Base-by-base conservation (phyloP, 2,329 filamentous ascomycete genomes). In the Lasiodiplodia citricola region DNA sequence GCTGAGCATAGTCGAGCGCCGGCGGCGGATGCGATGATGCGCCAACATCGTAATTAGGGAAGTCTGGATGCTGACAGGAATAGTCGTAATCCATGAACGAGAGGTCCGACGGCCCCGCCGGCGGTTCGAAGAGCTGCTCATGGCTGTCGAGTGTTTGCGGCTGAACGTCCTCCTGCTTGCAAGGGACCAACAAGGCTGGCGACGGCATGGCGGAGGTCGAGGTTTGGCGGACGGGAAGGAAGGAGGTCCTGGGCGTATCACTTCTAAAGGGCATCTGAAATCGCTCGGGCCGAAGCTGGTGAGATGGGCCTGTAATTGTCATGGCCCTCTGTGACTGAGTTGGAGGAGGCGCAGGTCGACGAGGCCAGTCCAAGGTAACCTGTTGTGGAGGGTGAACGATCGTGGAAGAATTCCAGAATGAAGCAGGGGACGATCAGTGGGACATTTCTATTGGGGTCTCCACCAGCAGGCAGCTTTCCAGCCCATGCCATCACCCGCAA, bases 281-380 rank as follows among this genome's bases (percentile, higher is more conserved):
- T 66, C 76, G 74, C 60, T 70, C 68, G 62, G 75, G 70, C 47
- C 70, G 69, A n/a, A 72, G 56, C 55, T 69, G 73, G 67, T 70
- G 74, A 70, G 75, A 73, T 71, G 77, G 75, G 66, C 72, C 72
- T 62, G 73, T 71, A 69, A 72, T 75, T 73, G 73, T 72, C 78
- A 79, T 79, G 50, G 73, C 74, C 73, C 72, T 74, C 70, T 75
- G 75, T 73, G 72, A 73, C 35, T 66, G 51, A 44, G 50, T 47
- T 57, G 31, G 52, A 37, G 25, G 55, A 51, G 55, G 54, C 50
- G 38, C 51, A 51, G 56, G 72, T 64, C 68, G 44, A 18, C 16
- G 58, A 37, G 55, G 41, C 65, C 70, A 70, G 67, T 74, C 75
- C 74, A 77, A 79, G 71, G 78, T 79, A 70, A 73, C 69, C 60